These are phyloP conservation scores for Umbelopsis sp. DNA, from an alignment of 371 early-diverging fungal genomes.

Conservation along the genomic window DNA sequence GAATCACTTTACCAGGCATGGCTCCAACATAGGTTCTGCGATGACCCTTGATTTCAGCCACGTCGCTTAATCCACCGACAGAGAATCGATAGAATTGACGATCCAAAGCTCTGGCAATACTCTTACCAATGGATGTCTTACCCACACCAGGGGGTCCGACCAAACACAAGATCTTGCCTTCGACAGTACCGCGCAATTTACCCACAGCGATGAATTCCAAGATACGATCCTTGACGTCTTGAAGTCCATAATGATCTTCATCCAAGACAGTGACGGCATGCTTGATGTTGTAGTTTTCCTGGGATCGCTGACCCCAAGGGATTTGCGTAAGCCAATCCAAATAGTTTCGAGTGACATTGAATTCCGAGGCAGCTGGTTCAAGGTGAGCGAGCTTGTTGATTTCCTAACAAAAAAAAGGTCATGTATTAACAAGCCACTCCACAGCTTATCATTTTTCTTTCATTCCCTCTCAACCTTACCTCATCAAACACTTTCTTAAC, in stretches of 20 bases:
- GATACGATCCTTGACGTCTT: slow-evolving; percentile 98
- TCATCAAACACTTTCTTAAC: slow-evolving; percentile 96
- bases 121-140: slow-evolving; percentile 97
- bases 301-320: slow-evolving; percentile 92
- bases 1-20: slow-evolving; percentile 99
- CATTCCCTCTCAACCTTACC: slow-evolving; percentile 33
- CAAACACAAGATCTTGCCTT: slow-evolving; percentile 96
- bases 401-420: slow-evolving; percentile 55
- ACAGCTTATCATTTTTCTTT: neutral
- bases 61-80: slow-evolving; percentile 96
- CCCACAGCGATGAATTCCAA: slow-evolving; percentile 98
- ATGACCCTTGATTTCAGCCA: slow-evolving; percentile 98
- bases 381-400: slow-evolving; percentile 89
- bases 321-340: slow-evolving; percentile 96
- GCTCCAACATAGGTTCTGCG: slow-evolving; percentile 98
- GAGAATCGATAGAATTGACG: slow-evolving; percentile 96
- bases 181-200: slow-evolving; percentile 90
- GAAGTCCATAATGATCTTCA: slow-evolving; percentile 98
- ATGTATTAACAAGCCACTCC: neutral
- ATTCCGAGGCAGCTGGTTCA: slow-evolving; percentile 96
- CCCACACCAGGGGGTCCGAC: slow-evolving; percentile 98
- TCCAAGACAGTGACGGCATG: slow-evolving; percentile 87
- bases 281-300: slow-evolving; percentile 87
- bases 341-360: slow-evolving; percentile 96
- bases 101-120: slow-evolving; percentile 92